Base-by-base conservation (phyloP, 495 filamentous ascomycete species). In the Pyronema omphalodes region DNA sequence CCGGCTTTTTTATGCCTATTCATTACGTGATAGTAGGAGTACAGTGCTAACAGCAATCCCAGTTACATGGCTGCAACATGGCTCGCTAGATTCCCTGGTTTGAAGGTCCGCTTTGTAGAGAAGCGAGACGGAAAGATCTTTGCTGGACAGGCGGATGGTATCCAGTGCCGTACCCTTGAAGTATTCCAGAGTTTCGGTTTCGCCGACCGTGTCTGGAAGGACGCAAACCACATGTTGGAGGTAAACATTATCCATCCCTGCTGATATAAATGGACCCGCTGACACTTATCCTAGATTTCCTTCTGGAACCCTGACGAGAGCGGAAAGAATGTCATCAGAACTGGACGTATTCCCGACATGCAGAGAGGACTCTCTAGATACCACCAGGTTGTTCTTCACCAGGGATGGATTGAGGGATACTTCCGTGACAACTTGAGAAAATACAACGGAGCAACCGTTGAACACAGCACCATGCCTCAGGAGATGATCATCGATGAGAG, bases 121-220 rank as follows among this genome's bases (percentile, higher is more conserved):
- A 82, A 86, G 62, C 74, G 81, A 23, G 68, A 76, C 5, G 76
- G 79, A 60, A 78, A 75, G 44, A 86, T 82, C 0, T 71, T 76
- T 11, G 85, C 83, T 0, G 83, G 83, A 9, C 79, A 81, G 34
- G 83, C 83, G 33, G 84, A 88, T 68, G 84, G 84, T 37, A 77
- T 88, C 53, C 82, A 86, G 56, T 81, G 82, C 53, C 83, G 83
- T 52, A 84, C 84, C 0, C 75, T 87, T 50, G 84, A 87, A 61
- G 78, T 84, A 7, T 71, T 88, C 55, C 74, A 75, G 47, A 81
- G 84, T 64, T 74, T 85, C 66, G 69, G 78, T 14, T 69, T 86
- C n/a, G 77, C 78, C 18, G 78, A 80, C 51, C 67, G 74, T 3
- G 59, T 84, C 37, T 60, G 84, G 43, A 71, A 73, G 51, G 74